Evolutionary conservation across 345 rosid genomes (phyloP), one percentile per base, ranked within the genome.

Genomic region (Eucalyptus melliodora): DNA sequence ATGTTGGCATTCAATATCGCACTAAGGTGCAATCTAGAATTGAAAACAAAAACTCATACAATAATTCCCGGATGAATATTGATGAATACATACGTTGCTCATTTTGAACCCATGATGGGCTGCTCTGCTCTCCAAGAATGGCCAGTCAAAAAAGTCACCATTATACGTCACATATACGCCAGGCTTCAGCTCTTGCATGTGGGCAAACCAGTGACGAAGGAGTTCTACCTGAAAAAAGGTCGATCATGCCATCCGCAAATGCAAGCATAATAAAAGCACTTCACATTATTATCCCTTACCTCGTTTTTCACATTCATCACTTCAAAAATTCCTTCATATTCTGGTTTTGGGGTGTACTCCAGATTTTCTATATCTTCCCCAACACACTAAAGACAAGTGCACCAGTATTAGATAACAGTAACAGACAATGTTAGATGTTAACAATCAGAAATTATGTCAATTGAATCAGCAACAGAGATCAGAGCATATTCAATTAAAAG

Each of bases 131-230:
- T 97, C 99, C 92, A 97, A 86, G 93, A 97, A 97, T 72, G 99
- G 99, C 99, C 99, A 97, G 91, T 97, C 99, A 90, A 97, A 97
- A 89, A 88, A 97, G 92, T 97, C 99, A 82, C 99, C 99, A 26
- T 97, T 97, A 90, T 97, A 97, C 34, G 99, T 97, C 82, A 97
- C 99, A 94, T 95, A 97, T 90, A 97, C 95, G 89, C 99, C 96
- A 55, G 99, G 99, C 93, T 97, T 97, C 92, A 96, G 93, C 83
- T 95, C 98, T 93, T 92, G 96, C 99, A 97, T 97, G 92, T 97
- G 99, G 86, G 95, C 89, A 93, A 97, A 97, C 99, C 99, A 97
- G 60, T 77, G 88, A 90, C 90, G 92, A 85, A 97, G 93, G 93
- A 97, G 98, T 89, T 95, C 98, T 72, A 94, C 93, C 99, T 96